A percentile compares a stretch with the other conserved stretches of the same genome.
Conservation (phyloP, 352 stramenopile species). For the Plasmopara halstedii region DNA sequence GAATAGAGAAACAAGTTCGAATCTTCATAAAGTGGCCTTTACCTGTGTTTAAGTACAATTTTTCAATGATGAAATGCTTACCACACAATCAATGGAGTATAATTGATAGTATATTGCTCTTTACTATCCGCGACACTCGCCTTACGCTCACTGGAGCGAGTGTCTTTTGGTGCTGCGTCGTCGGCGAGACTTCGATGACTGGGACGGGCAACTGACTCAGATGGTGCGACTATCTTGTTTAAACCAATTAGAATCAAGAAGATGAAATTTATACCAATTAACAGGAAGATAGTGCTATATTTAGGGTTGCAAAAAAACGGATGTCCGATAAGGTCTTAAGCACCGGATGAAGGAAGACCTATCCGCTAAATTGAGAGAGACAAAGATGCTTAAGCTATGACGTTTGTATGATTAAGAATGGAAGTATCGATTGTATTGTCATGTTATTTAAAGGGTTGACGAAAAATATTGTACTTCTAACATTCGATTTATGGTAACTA, state of each 20-base stretch:
- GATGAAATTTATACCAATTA: conserved; percentile 3
- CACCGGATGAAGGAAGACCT: no score
- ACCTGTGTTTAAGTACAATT: no score
- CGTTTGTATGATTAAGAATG: no score
- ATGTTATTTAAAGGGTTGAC: no score
- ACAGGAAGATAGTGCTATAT: conserved; percentile 9
- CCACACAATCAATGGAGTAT: not conserved
- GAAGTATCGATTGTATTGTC: no score
- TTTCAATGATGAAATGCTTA: not conserved
- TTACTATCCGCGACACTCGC: not conserved
- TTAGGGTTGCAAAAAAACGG: not conserved
- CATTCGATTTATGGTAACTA: no score
- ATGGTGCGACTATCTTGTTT: conserved; percentile 5
- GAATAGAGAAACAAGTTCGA: no score
- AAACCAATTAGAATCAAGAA: not conserved
- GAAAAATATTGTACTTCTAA: no score
- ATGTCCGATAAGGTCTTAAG: conserved; percentile 3
- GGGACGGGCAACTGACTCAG: conserved; percentile 24
- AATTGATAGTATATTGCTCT: not conserved
- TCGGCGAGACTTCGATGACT: conserved; percentile 20
- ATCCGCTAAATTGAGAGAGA: not conserved
- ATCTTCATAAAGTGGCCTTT: no score
- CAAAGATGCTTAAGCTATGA: no score
- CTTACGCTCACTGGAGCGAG: conserved; percentile 3
- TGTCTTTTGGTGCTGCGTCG: conserved; percentile 20